These are phyloP conservation scores for Cryphonectria japonica DNA, from an alignment of 2,329 filamentous ascomycete species.

Conservation along the genomic window DNA sequence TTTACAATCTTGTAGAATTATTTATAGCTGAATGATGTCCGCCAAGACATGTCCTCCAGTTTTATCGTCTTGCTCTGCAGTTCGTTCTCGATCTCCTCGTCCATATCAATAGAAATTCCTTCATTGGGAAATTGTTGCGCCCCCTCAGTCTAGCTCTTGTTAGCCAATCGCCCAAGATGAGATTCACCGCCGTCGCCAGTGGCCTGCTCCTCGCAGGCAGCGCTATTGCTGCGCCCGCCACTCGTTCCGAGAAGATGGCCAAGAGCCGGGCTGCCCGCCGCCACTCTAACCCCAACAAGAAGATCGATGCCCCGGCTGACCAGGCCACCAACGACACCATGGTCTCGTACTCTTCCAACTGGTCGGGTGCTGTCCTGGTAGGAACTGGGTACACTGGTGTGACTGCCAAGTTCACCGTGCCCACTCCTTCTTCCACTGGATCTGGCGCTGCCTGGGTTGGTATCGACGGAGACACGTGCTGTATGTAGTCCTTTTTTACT, in stretches of 20 bases:
- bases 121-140: not conserved
- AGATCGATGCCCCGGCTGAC: not conserved
- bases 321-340: conserved; percentile 18
- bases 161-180: conserved; percentile 15
- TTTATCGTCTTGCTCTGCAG: not conserved
- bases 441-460: conserved; percentile 62
- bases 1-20: not conserved
- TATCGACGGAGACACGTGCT: conserved; percentile 62
- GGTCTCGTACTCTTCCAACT: conserved; percentile 45
- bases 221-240: conserved; percentile 49
- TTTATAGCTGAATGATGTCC: not conserved
- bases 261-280: conserved; percentile 35
- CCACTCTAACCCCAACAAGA: conserved; percentile 4
- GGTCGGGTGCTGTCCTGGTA: conserved; percentile 59
- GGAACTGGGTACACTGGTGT: conserved; percentile 54
- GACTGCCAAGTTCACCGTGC: conserved; percentile 56
- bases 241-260: conserved; percentile 31
- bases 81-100: not conserved
- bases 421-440: conserved; percentile 44
- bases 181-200: conserved; percentile 33
- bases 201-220: conserved; percentile 44
- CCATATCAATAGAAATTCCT: not conserved
- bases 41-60: not conserved
- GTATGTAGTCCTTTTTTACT: conserved; percentile 7
- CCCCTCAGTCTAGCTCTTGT: not conserved